Evolutionary conservation across 495 filamentous ascomycete species (phyloP).

Genomic region (Aspergillus campestris): DNA sequence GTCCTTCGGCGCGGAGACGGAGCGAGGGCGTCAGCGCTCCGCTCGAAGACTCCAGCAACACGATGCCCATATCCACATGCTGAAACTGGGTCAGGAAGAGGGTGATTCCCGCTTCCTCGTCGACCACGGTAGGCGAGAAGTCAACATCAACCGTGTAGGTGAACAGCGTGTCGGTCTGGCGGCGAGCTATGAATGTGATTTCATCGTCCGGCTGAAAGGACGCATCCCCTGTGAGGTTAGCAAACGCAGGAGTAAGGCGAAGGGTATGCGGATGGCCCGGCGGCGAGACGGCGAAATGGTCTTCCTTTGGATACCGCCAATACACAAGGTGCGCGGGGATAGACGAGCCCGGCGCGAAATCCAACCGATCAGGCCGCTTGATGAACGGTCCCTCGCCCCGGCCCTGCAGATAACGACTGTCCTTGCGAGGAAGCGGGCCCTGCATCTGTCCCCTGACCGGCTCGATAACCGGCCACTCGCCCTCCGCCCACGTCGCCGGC

Average conservation of each 20-base stretch:
- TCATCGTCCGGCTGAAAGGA: background rate
- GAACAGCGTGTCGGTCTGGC: slow-evolving; percentile 11
- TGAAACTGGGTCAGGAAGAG: slow-evolving; percentile 10
- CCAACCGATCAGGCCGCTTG: slow-evolving; percentile 3
- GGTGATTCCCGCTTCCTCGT: slow-evolving; percentile 9
- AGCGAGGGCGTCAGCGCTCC: background rate
- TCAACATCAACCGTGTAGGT: slow-evolving; percentile 9
- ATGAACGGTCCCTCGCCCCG: background rate
- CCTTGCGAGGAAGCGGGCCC: background rate
- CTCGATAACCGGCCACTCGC: slow-evolving; percentile 17
- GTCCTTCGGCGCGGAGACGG: slow-evolving; percentile 1
- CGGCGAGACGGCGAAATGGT: slow-evolving; percentile 4
- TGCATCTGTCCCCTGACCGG: slow-evolving; percentile 19
- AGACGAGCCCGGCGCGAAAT: background rate
- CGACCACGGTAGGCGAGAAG: background rate
- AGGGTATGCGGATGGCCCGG: slow-evolving; percentile 4
- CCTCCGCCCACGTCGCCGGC: slow-evolving; percentile 39
- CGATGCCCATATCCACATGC: slow-evolving; percentile 10
- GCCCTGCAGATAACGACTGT: background rate
- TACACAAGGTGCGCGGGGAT: slow-evolving; percentile 10
- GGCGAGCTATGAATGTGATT: slow-evolving; percentile 3
- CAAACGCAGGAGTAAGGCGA: slow-evolving; percentile 3
- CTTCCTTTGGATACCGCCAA: slow-evolving; percentile 6
- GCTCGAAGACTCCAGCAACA: background rate
- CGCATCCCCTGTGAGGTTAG: background rate